Evolutionary conservation across 805 yeast genomes (phyloP).

Genomic region (Pichia deserticola): DNA sequence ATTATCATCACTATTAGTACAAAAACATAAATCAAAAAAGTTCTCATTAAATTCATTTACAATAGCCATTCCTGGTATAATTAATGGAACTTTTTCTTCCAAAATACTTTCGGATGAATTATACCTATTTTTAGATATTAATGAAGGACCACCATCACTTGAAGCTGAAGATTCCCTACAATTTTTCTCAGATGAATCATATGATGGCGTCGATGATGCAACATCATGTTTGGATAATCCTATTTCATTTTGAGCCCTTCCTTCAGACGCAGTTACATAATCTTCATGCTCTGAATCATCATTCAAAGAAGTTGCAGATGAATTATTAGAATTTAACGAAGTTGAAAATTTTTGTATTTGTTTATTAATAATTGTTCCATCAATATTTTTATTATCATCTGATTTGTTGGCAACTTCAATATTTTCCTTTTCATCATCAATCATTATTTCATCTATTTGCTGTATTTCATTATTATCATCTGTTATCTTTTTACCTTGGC

Average conservation of each 20-base stretch:
- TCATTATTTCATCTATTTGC: background rate
- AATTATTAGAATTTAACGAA: no score
- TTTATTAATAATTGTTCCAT: background rate
- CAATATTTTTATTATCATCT: background rate
- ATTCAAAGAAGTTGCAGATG: no score
- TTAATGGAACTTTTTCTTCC: background rate
- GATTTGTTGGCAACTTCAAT: no score
- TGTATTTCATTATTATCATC: background rate
- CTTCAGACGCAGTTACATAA: no score
- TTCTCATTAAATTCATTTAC: constrained; percentile 63
- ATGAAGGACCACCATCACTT: background rate
- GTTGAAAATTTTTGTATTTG: background rate
- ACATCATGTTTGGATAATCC: background rate
- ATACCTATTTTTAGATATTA: background rate
- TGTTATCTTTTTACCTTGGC: no score
- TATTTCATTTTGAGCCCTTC: no score
- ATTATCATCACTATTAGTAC: constrained; percentile 37
- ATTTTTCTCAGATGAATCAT: background rate
- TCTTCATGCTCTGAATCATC: no score
- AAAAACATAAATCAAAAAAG: constrained; percentile 44
- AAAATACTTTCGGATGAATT: background rate
- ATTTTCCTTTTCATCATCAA: background rate
- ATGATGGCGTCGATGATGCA: background rate
- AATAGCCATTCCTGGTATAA: constrained; percentile 30
- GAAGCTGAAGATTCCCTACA: no score